Evolutionary conservation across 805 yeast species (phyloP), one percentile per base, ranked within the genome.

Genomic region (Jamesozyma hellenica): DNA sequence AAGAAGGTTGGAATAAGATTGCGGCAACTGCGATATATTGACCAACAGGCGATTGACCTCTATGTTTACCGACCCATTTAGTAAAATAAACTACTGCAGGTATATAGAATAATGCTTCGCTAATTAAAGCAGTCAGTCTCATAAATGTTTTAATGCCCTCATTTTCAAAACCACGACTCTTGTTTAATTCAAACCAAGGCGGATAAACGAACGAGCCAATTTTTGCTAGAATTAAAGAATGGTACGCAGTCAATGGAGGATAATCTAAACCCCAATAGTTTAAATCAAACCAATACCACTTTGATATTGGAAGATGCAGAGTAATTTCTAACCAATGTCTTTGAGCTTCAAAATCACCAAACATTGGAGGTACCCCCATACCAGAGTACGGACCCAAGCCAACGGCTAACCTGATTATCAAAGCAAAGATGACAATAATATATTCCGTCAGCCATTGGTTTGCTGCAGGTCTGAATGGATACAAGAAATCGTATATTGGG

Each of bases 271-370:
- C 96, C 97, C 98, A 92, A 64, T 90, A 87, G 49, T 78, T 77
- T 34, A 87, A 67, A 56, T 92, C 96, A 59, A 77, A 86, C 64
- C 72, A 83, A 56, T 92, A 92, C 98, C 98, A 92, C 45, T 81
- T 50, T 0, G 65, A 60, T 1, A 85, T 60, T 0, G 95, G 92
- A 36, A 88, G 58, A 49, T 78, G 76, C 30, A 70, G 76, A 0
- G 97, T 90, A 39, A 90, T 67, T 58, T 92, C 98, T 74, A 92
- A 71, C 98, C 98, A 92, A 60, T 90, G 98, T 48, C 98, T 73
- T 60, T 92, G 98, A 0, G 97, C 97, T 60, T 92, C 98, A 54
- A 92, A 90, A 57, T 92, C 98, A 6, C 98, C 98, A 65, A 67
- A 77, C 75, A 85, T 75, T 4, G 97, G 97, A 8, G 82, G 77